Evolutionary conservation across 2,329 filamentous ascomycete species (phyloP).

Genomic region (Diaporthe caulivora): DNA sequence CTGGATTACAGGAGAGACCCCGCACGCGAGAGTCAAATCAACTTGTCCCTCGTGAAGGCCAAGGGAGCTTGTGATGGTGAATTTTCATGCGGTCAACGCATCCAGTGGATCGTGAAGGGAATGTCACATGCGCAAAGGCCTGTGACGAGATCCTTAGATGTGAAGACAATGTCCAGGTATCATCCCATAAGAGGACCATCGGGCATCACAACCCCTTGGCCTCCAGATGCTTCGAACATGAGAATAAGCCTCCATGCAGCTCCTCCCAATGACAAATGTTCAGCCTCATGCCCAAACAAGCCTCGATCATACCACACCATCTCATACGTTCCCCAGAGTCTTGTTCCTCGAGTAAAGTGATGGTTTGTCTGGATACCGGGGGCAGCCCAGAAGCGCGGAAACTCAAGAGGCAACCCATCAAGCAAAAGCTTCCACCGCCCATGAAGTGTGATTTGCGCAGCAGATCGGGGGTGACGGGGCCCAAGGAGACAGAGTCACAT

Average conservation of each 20-base stretch:
- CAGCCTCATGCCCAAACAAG: not conserved
- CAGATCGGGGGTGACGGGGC: not conserved
- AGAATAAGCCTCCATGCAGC: not conserved
- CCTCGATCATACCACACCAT: not conserved
- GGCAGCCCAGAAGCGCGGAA: not conserved
- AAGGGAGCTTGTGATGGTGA: no score
- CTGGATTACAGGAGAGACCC: not conserved
- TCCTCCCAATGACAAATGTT: not conserved
- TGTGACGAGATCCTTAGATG: not conserved
- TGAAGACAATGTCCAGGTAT: not conserved
- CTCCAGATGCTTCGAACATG: no score
- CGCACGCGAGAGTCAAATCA: not conserved
- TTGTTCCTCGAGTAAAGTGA: not conserved
- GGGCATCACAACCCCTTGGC: not conserved
- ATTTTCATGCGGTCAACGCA: no score
- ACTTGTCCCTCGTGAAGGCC: no score
- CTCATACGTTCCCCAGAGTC: not conserved
- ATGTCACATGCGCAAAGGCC: not conserved
- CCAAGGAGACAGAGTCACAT: not conserved
- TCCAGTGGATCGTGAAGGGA: not conserved
- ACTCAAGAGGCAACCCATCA: not conserved
- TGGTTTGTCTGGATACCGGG: not conserved
- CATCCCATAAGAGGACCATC: no score
- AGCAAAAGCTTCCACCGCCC: not conserved
- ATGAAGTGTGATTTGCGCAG: slow-evolving; percentile 1